These are phyloP conservation scores for Pelagomonas calceolata DNA, from an alignment of 108 stramenopile species.

Conservation along the genomic window DNA sequence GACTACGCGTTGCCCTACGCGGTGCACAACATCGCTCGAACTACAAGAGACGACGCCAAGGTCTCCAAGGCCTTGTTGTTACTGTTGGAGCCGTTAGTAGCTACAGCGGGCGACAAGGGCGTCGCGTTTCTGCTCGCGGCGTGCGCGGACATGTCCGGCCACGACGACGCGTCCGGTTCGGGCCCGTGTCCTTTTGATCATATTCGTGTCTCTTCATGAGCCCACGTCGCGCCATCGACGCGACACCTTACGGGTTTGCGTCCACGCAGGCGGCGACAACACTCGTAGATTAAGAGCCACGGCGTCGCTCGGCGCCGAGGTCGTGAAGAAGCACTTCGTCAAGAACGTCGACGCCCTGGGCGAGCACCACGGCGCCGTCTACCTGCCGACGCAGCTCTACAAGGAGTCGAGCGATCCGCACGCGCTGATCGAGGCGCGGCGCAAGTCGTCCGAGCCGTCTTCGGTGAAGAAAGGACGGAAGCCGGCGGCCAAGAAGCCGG, in stretches of 20 bases:
- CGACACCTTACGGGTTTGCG: no score
- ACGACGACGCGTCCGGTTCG: constrained; percentile 1
- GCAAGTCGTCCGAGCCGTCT: no score
- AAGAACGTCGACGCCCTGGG: background rate
- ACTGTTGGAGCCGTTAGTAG: background rate
- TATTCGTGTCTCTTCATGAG: no score
- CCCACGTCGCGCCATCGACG: no score
- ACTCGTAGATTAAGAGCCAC: background rate
- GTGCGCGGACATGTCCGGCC: background rate
- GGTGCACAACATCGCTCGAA: background rate
- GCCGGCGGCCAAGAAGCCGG: no score
- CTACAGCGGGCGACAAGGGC: background rate
- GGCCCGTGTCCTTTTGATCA: no score
- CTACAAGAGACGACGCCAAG: background rate
- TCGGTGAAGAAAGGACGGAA: no score
- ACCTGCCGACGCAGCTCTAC: background rate
- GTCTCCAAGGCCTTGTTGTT: background rate
- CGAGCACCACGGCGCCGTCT: background rate
- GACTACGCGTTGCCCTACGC: background rate
- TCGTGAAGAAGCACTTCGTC: background rate
- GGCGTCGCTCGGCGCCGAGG: background rate
- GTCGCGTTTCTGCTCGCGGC: background rate
- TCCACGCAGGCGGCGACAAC: background rate
- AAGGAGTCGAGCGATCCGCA: background rate
- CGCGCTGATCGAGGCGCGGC: no score